Percentiles rank a stretch among this genome's conserved stretches.
These are phyloP conservation scores for Aspergillus persii DNA, from an alignment of 2,329 filamentous ascomycete species.

Conservation along the genomic window DNA sequence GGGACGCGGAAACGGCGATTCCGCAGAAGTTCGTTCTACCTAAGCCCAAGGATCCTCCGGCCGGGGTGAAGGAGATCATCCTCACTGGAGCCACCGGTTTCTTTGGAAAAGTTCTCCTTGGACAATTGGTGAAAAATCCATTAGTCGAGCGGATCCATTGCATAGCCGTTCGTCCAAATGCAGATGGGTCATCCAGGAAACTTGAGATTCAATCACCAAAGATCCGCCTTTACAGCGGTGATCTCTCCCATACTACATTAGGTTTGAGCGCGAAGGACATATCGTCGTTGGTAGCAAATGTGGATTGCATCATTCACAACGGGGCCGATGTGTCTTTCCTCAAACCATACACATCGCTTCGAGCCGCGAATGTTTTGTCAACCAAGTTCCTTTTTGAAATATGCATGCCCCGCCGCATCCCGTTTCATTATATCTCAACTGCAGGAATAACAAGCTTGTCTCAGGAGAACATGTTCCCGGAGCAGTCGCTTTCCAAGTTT, in stretches of 20 bases:
- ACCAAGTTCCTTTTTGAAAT: constrained; percentile 26
- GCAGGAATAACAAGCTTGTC: constrained; percentile 15
- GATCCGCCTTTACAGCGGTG: not conserved
- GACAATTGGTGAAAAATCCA: not conserved
- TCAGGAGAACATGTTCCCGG: constrained; percentile 9
- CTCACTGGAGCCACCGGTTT: constrained; percentile 12
- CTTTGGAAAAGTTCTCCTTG: constrained; percentile 5
- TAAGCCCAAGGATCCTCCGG: not conserved
- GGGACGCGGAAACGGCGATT: not conserved
- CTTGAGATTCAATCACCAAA: not conserved
- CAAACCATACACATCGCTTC: constrained; percentile 30
- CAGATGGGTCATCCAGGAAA: not conserved
- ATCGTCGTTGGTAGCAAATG: not conserved
- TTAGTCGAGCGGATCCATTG: constrained; percentile 8
- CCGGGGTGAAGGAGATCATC: constrained; percentile 1
- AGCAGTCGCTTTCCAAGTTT: not conserved
- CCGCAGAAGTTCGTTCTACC: not conserved
- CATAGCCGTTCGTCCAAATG: constrained; percentile 2
- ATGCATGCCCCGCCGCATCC: constrained; percentile 20
- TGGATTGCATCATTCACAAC: constrained; percentile 26
- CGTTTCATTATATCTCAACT: constrained; percentile 33
- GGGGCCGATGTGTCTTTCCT: constrained; percentile 29
- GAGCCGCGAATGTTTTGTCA: constrained; percentile 25
- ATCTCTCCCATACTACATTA: not conserved
- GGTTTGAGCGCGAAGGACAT: not conserved